phyloP scores from a whole-genome alignment of 371 early-diverging fungal species.

The Mortierella sp. region DNA sequence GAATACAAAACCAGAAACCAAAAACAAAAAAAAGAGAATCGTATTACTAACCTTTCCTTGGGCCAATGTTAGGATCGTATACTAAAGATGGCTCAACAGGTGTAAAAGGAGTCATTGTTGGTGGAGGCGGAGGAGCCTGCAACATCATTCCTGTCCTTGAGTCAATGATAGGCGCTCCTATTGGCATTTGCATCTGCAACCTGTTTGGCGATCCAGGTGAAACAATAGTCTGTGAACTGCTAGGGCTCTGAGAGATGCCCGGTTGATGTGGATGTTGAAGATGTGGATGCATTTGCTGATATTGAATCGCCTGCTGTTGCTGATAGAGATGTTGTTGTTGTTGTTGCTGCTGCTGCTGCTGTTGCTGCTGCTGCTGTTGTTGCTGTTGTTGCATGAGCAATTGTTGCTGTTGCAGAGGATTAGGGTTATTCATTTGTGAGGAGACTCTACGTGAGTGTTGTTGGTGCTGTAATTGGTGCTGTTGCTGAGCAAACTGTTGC shows the following conservation, averaged over 20 bases:
- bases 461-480: conserved; percentile 24
- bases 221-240: conserved; percentile 35
- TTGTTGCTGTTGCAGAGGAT: conserved; percentile 37
- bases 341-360: conserved; percentile 36
- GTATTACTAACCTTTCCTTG: conserved; percentile 42
- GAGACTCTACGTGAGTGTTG: conserved; percentile 41
- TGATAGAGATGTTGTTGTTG: conserved; percentile 42
- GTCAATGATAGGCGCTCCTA: conserved; percentile 17
- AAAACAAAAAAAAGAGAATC: not conserved
- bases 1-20: not conserved
- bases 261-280: conserved; percentile 32
- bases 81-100: conserved; percentile 34
- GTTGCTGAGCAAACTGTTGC: conserved; percentile 17
- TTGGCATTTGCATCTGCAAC: conserved; percentile 20
- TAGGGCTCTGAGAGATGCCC: conserved; percentile 41
- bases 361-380: conserved; percentile 42
- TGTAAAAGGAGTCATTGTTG: conserved; percentile 9
- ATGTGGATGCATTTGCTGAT: conserved; percentile 48
- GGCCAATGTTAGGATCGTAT: conserved; percentile 42
- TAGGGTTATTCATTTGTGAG: conserved; percentile 35
- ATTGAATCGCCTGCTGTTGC: conserved; percentile 35
- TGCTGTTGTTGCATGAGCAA: conserved; percentile 34
- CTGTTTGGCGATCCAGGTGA: conserved; percentile 51
- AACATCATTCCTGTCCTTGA: conserved; percentile 21
- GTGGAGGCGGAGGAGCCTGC: conserved; percentile 3